A percentile compares a stretch with the other conserved stretches of the same genome.
Conservation (phyloP, 192 early-diverging fungal species). For the Rhizophagus sp. region DNA sequence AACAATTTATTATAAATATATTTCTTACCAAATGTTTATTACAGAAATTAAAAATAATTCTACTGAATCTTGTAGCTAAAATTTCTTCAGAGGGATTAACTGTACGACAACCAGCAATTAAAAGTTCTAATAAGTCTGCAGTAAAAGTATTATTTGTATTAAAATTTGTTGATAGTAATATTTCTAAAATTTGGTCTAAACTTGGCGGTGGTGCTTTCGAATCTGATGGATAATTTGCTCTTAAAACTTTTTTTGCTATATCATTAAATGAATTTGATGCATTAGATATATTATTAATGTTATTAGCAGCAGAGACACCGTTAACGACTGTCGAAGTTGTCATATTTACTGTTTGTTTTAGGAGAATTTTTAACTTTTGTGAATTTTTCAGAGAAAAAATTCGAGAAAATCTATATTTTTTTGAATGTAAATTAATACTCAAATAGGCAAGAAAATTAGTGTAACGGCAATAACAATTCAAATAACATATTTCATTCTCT, state of each 20-base stretch:
- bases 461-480: no score
- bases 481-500: no score
- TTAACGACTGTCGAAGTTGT: background rate
- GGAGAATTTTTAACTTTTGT: no score
- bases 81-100: slow-evolving; percentile 17
- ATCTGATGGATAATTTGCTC: slow-evolving; percentile 15
- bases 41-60: slow-evolving; percentile 27
- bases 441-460: no score
- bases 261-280: slow-evolving; percentile 4
- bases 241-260: slow-evolving; percentile 8
- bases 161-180: slow-evolving; percentile 28
- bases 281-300: background rate
- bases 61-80: slow-evolving; percentile 21
- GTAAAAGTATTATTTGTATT: background rate
- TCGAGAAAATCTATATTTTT: no score
- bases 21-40: slow-evolving; percentile 16
- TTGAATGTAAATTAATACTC: no score
- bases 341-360: background rate
- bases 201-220: background rate
- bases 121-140: slow-evolving; percentile 22
- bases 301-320: background rate
- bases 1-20: background rate
- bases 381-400: no score
- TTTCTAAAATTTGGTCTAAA: slow-evolving; percentile 15
- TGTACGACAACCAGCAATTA: slow-evolving; percentile 14